Percentiles rank a stretch among this genome's conserved stretches.
Conservation (phyloP, 768 basidiomycete species). For the Infundibulicybe gibba region DNA sequence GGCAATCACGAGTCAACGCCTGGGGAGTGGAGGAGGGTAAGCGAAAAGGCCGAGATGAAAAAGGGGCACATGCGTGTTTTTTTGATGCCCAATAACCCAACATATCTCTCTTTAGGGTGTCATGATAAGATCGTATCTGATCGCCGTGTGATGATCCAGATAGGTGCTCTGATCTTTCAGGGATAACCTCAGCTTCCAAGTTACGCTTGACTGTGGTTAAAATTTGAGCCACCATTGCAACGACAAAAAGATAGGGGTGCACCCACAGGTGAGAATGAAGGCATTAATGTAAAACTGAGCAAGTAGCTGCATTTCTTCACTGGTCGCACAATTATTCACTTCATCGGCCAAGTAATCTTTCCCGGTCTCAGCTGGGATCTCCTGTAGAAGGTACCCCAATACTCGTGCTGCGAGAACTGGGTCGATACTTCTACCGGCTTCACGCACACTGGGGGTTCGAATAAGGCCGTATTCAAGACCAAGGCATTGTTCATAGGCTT, state of each 20-base stretch:
- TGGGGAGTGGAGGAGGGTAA: neutral
- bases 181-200: neutral
- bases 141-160: neutral
- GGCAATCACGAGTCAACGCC: neutral
- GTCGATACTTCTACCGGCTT: too few relatives aligned
- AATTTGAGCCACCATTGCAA: neutral
- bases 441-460: too few relatives aligned
- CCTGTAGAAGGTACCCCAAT: neutral
- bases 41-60: neutral
- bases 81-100: neutral
- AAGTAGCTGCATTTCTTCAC: neutral
- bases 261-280: neutral
- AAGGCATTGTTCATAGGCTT: too few relatives aligned
- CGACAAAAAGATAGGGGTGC: neutral
- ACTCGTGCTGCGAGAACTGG: neutral
- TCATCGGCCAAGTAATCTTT: neutral
- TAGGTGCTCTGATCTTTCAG: neutral
- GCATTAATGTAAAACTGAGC: neutral
- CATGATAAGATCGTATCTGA: neutral
- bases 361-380: neutral
- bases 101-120: neutral
- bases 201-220: neutral
- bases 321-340: neutral
- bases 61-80: neutral
- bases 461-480: too few relatives aligned